Evolutionary conservation across 2,329 filamentous ascomycete genomes (phyloP), one percentile per base, ranked within the genome.

Genomic region (Escovopsis sp.): DNA sequence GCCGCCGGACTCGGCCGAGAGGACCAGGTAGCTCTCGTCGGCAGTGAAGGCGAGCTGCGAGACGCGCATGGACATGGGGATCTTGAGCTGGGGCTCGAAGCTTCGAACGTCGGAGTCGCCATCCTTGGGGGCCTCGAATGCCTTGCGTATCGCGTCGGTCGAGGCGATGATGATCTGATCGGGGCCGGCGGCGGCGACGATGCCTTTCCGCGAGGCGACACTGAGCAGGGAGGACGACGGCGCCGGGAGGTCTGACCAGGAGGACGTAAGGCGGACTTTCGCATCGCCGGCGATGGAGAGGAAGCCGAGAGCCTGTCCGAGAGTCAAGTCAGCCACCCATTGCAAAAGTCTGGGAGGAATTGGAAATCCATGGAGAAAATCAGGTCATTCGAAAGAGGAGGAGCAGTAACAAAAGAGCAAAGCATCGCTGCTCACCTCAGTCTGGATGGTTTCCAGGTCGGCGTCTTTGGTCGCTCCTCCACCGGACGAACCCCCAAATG

Each of bases 11-110:
- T 94, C 83, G 3, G 84, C 83, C 10, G 84, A 85, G 18, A 94
- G 64, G 26, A 94, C 71, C 40, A 98, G 63, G 46, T 80, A 85
- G 46, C 74, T 75, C 52, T 94, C 92, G 48, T 92, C 83, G n/a
- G 83, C 72, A 1, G 85, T 88, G 54, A 98, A 98, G 13, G 79
- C 76, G 15, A 98, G 66, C 54, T 98, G 90, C 10, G 85, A 92
- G 36, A 94, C 71, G 46, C 80, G 76, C 49, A 76, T 70, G 9
- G 81, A 72, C 48, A 92, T 68, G 2, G 76, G 64, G 6, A 96
- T 69, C 39, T 68, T 79, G 35, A 82, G 63, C 52, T 88, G 75
- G 3, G 87, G 80, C 40, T 74, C 63, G 48, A 92, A 92, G 11
- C 66, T 52, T 42, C 79, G 75, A 36, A 79, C 62, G 42, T 87